A percentile compares a stretch with the other conserved stretches of the same genome.
These are phyloP conservation scores for Magnaporthiopsis rhizophila DNA, from an alignment of 2,329 filamentous ascomycete genomes.

Conservation along the genomic window DNA sequence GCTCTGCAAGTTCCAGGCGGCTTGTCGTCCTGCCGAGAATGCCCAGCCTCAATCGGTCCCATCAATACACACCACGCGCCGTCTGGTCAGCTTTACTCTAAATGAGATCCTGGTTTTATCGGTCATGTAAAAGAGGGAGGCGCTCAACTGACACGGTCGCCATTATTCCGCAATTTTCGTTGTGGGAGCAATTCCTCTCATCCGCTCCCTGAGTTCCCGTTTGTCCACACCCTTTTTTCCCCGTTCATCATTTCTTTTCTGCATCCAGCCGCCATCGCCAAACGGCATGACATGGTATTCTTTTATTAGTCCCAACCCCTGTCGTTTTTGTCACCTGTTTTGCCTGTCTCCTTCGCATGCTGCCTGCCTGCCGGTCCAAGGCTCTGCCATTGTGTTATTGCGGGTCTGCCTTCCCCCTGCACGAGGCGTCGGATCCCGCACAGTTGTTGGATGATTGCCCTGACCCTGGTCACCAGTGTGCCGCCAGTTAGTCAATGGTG, in stretches of 20 bases:
- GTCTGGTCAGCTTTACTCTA: background rate
- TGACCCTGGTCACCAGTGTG: background rate
- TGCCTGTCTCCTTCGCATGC: background rate
- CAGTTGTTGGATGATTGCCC: background rate
- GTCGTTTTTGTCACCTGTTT: background rate
- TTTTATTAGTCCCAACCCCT: background rate
- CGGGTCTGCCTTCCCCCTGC: background rate
- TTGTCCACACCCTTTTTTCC: background rate
- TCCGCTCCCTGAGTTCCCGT: background rate
- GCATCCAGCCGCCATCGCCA: too few species aligned
- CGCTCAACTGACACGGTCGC: background rate
- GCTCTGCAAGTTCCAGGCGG: background rate
- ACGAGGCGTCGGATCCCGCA: too few species aligned
- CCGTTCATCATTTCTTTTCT: background rate
- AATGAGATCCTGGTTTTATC: background rate
- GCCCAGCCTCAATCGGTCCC: background rate
- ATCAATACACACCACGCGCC: background rate
- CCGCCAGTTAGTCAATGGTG: too few species aligned
- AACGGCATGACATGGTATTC: too few species aligned
- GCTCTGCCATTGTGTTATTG: background rate
- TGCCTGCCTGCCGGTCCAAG: too few species aligned
- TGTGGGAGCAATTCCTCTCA: too few species aligned
- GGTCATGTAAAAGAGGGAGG: background rate
- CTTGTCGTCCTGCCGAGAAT: background rate
- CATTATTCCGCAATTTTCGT: background rate